phyloP scores from a whole-genome alignment of 2,329 filamentous ascomycete species.

The Cercospora sp. region DNA sequence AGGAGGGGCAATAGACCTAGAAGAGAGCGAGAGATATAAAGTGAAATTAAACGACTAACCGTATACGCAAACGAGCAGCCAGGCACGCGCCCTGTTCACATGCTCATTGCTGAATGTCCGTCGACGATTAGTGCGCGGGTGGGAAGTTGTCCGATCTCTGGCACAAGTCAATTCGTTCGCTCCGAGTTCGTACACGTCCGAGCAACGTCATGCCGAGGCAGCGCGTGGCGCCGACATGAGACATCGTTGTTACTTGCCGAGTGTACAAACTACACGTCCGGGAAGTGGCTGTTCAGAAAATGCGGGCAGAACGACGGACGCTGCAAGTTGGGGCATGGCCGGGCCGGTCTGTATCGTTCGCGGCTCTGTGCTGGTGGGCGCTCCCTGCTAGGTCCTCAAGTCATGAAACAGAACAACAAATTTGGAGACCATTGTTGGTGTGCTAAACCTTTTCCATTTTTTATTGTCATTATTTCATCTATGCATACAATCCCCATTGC shows the following conservation, averaged over 20 bases:
- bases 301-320: background rate
- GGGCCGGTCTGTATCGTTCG: background rate
- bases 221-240: background rate
- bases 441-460: slow-evolving; percentile 3
- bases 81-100: slow-evolving; percentile 11
- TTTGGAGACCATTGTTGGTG: background rate
- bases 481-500: slow-evolving; percentile 10
- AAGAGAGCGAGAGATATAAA: background rate
- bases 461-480: slow-evolving; percentile 15
- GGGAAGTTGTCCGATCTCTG: background rate
- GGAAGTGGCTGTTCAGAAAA: background rate
- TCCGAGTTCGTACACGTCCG: background rate
- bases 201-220: slow-evolving; percentile 9
- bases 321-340: background rate
- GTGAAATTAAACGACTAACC: background rate
- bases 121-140: background rate
- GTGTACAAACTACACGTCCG: background rate
- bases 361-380: background rate
- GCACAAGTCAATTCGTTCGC: background rate
- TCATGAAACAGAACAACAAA: background rate
- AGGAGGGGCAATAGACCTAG: background rate
- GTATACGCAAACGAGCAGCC: background rate
- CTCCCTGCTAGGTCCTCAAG: background rate
- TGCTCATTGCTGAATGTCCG: slow-evolving; percentile 3
- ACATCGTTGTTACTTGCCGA: background rate